Evolutionary conservation across 2,329 filamentous ascomycete genomes (phyloP).

Genomic region (Hypoxylon rubiginosum): DNA sequence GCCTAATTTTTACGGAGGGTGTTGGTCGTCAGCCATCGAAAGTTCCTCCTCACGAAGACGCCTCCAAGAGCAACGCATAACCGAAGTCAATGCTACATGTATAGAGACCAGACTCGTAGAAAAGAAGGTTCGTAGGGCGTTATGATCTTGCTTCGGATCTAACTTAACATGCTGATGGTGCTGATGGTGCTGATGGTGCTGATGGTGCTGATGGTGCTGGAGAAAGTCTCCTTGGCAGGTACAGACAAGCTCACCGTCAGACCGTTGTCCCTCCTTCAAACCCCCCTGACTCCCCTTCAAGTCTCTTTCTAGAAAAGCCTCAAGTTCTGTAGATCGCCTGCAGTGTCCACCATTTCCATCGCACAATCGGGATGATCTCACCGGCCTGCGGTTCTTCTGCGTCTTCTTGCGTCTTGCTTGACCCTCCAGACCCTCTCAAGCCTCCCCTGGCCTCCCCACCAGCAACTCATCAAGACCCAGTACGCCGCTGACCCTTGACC

Average conservation of each 20-base stretch:
- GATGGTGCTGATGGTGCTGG: no score
- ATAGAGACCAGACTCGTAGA: neutral
- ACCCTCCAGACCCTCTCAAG: no score
- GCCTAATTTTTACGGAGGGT: neutral
- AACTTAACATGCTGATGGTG: conserved; percentile 17
- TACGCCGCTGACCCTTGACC: conserved; percentile 3
- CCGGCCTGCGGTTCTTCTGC: neutral
- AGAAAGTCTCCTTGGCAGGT: conserved; percentile 36
- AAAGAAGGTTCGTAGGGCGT: conserved; percentile 24
- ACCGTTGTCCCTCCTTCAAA: neutral
- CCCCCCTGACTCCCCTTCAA: no score
- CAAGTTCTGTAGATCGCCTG: conserved; percentile 24
- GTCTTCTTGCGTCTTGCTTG: conserved; percentile 7
- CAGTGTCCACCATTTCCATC: conserved; percentile 14
- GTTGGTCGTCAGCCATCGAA: neutral
- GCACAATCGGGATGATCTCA: conserved; percentile 27
- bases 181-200: no score
- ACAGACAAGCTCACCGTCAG: conserved; percentile 14
- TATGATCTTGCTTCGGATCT: conserved; percentile 39
- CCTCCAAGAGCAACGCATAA: neutral
- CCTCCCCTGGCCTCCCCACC: no score
- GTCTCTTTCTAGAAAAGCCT: conserved; percentile 24
- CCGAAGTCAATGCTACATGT: neutral
- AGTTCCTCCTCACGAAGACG: neutral
- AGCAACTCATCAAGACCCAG: neutral